Base-by-base conservation (phyloP, 306 rosid species). In the Pachyrhizus erosus region DNA sequence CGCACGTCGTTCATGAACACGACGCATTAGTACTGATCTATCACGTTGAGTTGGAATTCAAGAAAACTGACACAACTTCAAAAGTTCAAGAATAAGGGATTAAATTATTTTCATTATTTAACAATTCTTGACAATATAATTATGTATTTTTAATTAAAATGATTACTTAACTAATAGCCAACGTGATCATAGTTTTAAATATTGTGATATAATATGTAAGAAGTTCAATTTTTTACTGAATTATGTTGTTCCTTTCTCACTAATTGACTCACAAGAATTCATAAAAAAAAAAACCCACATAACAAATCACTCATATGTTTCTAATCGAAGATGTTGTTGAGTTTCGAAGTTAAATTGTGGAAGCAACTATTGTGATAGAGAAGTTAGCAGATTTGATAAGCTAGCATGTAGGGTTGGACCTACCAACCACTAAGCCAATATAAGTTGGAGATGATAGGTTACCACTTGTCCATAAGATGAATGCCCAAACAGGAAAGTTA, bases 371-470 rank as follows among this genome's bases (percentile, higher is more conserved):
- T 61, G 79, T 1, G 70, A 76, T 14, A 37, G 75, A 83, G 46
- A 45, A 49, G 75, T 34, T 27, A 20, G 75, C 54, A 73, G 24
- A 84, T 66, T 79, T 74, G 81, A 73, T 73, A 79, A 84, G 75
- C 14, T 40, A 23, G 61, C 34, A 37, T 37, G 52, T 31, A 42
- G 4, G 70, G 21, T 17, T 42, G 84, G 84, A 79, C 84, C 84
- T 73, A 84, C 87, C 68, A 78, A 29, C 24, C 83, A 77, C 61
- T 77, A 61, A 40, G 57, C 3, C 27, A 27, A 62, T 33, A 81
- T 33, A 81, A 62, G 61, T 29, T 78, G 54, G 24, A 51, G 70
- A 62, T 71, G 83, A 72, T 37, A 37, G 10, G 68, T 20, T 43
- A 49, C 75, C 83, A 54, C 81, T 79, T 54, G 70, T 33, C 21